A percentile compares a stretch with the other conserved stretches of the same genome.
These are phyloP conservation scores for Podila verticillata DNA, from an alignment of 192 early-diverging fungal species.

Conservation along the genomic window DNA sequence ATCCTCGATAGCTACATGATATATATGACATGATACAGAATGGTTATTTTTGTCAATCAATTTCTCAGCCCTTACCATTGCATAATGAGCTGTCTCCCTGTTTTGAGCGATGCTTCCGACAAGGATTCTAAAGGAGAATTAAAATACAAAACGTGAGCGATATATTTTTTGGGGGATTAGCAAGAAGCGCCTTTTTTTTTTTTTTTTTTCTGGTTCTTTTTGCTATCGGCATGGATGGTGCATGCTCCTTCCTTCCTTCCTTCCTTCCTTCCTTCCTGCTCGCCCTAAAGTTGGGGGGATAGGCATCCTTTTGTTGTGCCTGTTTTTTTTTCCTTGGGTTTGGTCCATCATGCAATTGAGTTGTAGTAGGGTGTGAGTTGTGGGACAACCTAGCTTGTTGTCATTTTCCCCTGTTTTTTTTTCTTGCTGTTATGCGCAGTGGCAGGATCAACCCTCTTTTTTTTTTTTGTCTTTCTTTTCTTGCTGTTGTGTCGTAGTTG, in stretches of 20 bases:
- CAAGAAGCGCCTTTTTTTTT: background rate
- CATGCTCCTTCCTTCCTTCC: slow-evolving; percentile 3
- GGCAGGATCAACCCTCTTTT: background rate
- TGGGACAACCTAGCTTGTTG: background rate
- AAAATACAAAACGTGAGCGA: background rate
- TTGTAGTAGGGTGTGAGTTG: background rate
- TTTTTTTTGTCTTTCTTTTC: background rate
- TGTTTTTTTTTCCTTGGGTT: background rate
- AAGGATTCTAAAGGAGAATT: slow-evolving; percentile 23
- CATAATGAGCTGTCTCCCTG: slow-evolving; percentile 47
- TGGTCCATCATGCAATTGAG: background rate
- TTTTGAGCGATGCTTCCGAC: slow-evolving; percentile 39
- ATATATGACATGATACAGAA: no score
- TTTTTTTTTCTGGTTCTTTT: background rate
- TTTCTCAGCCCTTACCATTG: slow-evolving; percentile 35
- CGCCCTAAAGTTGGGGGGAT: no score
- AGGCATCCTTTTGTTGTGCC: no score
- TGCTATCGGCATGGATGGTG: background rate
- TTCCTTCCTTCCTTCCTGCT: background rate
- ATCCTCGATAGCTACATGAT: no score
- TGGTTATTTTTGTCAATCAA: background rate
- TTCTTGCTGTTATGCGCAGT: background rate
- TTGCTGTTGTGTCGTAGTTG: background rate
- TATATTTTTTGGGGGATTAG: background rate
- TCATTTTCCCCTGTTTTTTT: slow-evolving; percentile 1